Evolutionary conservation across 192 early-diverging fungal species (phyloP), one percentile per base, ranked within the genome.

Genomic region (Geranomyces variabilis): DNA sequence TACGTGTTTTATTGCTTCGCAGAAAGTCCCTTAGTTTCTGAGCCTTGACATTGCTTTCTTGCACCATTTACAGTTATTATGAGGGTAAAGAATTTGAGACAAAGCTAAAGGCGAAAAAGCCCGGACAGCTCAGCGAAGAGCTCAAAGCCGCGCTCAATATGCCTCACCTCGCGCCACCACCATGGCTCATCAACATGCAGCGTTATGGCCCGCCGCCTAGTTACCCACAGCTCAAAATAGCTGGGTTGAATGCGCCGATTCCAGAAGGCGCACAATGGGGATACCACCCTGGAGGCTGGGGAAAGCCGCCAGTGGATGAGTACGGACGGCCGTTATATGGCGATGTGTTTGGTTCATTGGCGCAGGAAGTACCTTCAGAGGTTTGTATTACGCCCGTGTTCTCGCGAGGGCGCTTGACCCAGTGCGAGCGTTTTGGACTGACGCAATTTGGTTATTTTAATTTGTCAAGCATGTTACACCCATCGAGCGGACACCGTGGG

Each of bases 171-270:
- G 94, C 95, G 1, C 94, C 97, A 24, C 94, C 94, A 44, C 97
- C 97, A 22, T 99, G 96, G 96, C 81, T 99, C 41, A 88, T 98
- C 70, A 96, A 95, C 71, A 99, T 99, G 97, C 97, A 99, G 83
- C 86, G 96, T 24, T 92, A 94, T 73, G 97, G 97, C 0, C 94
- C 93, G 19, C 97, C 97, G 41, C 95, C 96, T 5, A 92, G 90
- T 59, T 99, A 99, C 74, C 93, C 94, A 1, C 89, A 87, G 64
- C 78, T 99, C 30, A 90, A 90, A 68, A 88, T 99, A 48, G 93
- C 97, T 6, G 97, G 97, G 0, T 80, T 99, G 31, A 99, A 97
- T 70, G 92, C 94, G 13, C 97, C 97, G 5, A 98, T 99, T 72
- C 97, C 97, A 6, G 84, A 88, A 34, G 97, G 95, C 9, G 96